Conservation (phyloP, 2,329 filamentous ascomycete genomes). For the Alternaria viburni region DNA sequence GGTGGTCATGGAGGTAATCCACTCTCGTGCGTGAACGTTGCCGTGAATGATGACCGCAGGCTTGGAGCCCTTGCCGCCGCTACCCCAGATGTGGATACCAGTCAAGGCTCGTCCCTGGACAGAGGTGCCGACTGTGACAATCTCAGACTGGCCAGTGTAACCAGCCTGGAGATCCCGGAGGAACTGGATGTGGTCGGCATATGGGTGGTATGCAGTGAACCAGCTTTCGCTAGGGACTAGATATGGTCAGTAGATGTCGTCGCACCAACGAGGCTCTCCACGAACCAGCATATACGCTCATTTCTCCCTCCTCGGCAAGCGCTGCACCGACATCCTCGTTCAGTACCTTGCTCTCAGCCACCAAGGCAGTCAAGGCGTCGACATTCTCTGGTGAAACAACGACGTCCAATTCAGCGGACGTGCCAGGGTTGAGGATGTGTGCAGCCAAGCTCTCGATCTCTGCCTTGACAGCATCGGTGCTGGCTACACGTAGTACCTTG, state of each 20-base stretch:
- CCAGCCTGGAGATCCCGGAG: constrained; percentile 42
- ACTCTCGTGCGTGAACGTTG: constrained; percentile 46
- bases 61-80: constrained; percentile 45
- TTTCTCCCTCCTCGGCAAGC: constrained; percentile 39
- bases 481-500: constrained; percentile 41
- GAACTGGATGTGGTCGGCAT: constrained; percentile 44
- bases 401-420: constrained; percentile 37
- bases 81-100: constrained; percentile 49
- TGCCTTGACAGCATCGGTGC: constrained; percentile 29
- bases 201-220: constrained; percentile 47
- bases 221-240: constrained; percentile 42
- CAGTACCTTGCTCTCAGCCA: constrained; percentile 34
- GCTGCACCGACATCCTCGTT: constrained; percentile 45
- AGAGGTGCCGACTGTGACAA: constrained; percentile 42
- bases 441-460: constrained; percentile 41
- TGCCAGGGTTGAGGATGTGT: constrained; percentile 43
- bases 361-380: constrained; percentile 37
- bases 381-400: constrained; percentile 45
- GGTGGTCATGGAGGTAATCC: constrained; percentile 44
- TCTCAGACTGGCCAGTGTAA: constrained; percentile 41
- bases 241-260: constrained; percentile 2
- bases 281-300: constrained; percentile 37
- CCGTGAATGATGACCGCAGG: constrained; percentile 45
- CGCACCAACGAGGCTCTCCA: background rate
- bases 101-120: constrained; percentile 41